These are phyloP conservation scores for Neoboletus magnificus DNA, from an alignment of 768 basidiomycete species.

Conservation along the genomic window DNA sequence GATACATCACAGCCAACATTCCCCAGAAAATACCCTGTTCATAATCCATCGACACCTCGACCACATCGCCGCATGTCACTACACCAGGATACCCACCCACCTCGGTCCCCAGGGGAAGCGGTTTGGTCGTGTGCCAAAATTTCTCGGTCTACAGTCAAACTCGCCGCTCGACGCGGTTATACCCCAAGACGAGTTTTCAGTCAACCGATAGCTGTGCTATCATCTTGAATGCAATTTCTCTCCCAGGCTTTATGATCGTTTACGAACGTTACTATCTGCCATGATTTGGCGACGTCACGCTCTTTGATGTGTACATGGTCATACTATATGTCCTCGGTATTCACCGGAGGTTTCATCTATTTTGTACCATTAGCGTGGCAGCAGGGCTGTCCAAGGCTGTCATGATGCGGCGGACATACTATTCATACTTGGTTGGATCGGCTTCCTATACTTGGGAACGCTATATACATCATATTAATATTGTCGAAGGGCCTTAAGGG, in stretches of 20 bases:
- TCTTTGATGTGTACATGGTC: conserved; percentile 13
- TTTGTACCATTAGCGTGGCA: conserved; percentile 20
- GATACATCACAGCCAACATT: conserved; percentile 7
- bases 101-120: conserved; percentile 5
- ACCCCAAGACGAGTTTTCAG: conserved; percentile 23
- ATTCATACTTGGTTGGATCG: conserved; percentile 6
- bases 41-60: conserved; percentile 9
- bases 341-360: not conserved
- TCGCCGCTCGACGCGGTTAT: conserved; percentile 25
- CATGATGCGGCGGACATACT: not conserved
- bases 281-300: conserved; percentile 4
- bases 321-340: conserved; percentile 1
- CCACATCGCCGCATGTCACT: conserved; percentile 11
- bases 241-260: conserved; percentile 3
- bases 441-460: not conserved
- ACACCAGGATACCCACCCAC: conserved; percentile 1
- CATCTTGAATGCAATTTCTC: conserved; percentile 5
- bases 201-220: conserved; percentile 11
- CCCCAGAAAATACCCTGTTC: conserved; percentile 2
- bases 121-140: conserved; percentile 35
- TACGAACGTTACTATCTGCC: conserved; percentile 5
- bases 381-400: conserved; percentile 21
- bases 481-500: not conserved
- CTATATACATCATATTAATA: not conserved
- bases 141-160: conserved; percentile 24